A percentile compares a stretch with the other conserved stretches of the same genome.
Evolutionary conservation across 306 rosid species (phyloP).

Genomic region (Senna siamea): DNA sequence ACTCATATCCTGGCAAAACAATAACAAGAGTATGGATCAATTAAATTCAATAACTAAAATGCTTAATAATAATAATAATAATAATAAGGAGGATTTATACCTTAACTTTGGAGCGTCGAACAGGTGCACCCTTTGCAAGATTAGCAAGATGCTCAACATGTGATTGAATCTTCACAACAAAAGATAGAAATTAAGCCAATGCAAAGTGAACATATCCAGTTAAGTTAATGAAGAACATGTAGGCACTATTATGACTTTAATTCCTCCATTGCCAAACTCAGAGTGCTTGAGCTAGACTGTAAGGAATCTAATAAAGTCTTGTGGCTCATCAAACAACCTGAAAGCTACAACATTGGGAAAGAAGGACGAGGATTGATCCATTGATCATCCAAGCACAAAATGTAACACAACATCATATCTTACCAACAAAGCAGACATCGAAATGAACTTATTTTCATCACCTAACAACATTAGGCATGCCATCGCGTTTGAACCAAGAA

Average conservation of each 20-base stretch:
- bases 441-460: background rate
- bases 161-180: constrained; percentile 63
- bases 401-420: background rate
- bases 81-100: constrained; percentile 45
- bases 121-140: constrained; percentile 59
- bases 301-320: background rate
- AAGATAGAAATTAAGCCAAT: constrained; percentile 25
- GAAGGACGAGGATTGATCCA: background rate
- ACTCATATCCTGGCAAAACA: constrained; percentile 87
- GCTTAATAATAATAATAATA: no score
- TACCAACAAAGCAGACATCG: background rate
- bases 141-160: constrained; percentile 62
- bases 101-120: constrained; percentile 79
- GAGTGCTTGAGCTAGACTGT: background rate
- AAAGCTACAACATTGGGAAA: background rate
- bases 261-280: background rate
- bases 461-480: background rate
- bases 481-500: background rate
- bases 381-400: constrained; percentile 16
- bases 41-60: constrained; percentile 15
- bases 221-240: background rate
- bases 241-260: background rate
- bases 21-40: constrained; percentile 20
- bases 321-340: background rate
- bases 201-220: background rate